These are phyloP conservation scores for Rutidosis leptorrhynchoides DNA, from an alignment of 129 eudicot genomes.

Conservation along the genomic window DNA sequence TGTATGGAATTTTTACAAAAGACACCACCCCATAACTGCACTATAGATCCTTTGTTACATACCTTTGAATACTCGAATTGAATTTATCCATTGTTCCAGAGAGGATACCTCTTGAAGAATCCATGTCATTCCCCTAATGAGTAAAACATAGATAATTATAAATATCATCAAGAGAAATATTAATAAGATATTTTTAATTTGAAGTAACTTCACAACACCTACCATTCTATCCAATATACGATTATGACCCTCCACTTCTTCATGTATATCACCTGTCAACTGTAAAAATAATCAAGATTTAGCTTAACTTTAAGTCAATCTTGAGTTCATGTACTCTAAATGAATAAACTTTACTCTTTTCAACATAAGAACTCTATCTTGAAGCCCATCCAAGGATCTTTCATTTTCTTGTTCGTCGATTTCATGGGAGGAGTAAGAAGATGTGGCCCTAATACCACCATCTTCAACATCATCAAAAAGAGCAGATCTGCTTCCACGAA, in stretches of 20 bases:
- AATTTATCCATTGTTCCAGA: constrained; percentile 97
- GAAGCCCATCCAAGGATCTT: constrained; percentile 74
- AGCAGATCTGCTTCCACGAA: constrained; percentile 65
- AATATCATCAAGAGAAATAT: not conserved
- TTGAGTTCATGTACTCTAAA: not conserved
- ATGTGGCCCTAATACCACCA: constrained; percentile 83
- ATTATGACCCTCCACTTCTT: constrained; percentile 87
- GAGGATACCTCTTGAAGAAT: constrained; percentile 76
- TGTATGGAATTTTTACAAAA: no score
- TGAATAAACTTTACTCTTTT: constrained; percentile 61
- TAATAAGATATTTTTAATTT: not conserved
- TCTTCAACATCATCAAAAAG: constrained; percentile 91
- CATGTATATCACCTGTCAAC: constrained; percentile 91
- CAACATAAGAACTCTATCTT: constrained; percentile 85
- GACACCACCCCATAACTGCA: no score
- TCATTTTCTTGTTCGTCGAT: constrained; percentile 93
- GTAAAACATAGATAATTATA: not conserved
- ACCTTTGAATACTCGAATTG: no score
- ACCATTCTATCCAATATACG: constrained; percentile 96
- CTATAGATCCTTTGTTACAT: no score
- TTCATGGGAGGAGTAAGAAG: constrained; percentile 82
- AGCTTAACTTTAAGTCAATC: not conserved
- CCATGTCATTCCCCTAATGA: constrained; percentile 94
- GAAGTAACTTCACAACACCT: constrained; percentile 1
- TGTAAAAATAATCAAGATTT: constrained; percentile 34